Percentiles rank a stretch among this genome's conserved stretches.
Conservation (phyloP, 2,329 filamentous ascomycete species). For the Nannizzia gypsea region DNA sequence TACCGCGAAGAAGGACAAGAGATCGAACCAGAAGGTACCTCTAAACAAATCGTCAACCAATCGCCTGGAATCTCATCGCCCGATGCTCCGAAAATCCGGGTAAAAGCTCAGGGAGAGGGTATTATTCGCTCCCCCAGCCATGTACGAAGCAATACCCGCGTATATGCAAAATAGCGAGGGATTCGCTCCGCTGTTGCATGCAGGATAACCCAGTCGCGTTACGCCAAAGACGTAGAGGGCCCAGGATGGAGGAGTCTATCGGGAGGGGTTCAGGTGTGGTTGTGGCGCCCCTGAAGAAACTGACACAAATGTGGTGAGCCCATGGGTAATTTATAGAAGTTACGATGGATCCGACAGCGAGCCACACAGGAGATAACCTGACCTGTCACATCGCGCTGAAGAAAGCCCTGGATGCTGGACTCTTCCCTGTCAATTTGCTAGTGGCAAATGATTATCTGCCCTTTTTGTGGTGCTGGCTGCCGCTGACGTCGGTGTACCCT, state of each 20-base stretch:
- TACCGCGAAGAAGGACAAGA: not conserved
- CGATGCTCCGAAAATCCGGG: not conserved
- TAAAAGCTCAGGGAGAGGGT: not conserved
- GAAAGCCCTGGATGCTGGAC: conserved; percentile 1
- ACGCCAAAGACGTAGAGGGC: not conserved
- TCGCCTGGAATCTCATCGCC: not conserved
- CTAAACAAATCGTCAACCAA: not conserved
- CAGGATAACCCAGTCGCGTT: not conserved
- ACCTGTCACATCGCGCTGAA: conserved; percentile 1
- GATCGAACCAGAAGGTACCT: not conserved
- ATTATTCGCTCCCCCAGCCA: not conserved
- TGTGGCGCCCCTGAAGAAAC: not conserved
- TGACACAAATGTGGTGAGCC: conserved; percentile 4
- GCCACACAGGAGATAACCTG: not conserved
- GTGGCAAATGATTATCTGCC: not conserved
- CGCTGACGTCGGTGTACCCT: conserved; percentile 1
- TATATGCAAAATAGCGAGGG: not conserved
- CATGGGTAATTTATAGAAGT: conserved; percentile 3
- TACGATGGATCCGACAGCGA: conserved; percentile 1
- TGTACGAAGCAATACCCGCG: conserved; percentile 2
- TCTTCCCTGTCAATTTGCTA: not conserved
- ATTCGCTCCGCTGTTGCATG: not conserved
- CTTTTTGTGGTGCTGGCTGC: not conserved
- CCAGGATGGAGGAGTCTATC: not conserved
- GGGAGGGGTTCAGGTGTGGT: conserved; percentile 1